A percentile compares a stretch with the other conserved stretches of the same genome.
phyloP scores from a whole-genome alignment of 176 grass and related monocot genomes.

The Carex scoparia region DNA sequence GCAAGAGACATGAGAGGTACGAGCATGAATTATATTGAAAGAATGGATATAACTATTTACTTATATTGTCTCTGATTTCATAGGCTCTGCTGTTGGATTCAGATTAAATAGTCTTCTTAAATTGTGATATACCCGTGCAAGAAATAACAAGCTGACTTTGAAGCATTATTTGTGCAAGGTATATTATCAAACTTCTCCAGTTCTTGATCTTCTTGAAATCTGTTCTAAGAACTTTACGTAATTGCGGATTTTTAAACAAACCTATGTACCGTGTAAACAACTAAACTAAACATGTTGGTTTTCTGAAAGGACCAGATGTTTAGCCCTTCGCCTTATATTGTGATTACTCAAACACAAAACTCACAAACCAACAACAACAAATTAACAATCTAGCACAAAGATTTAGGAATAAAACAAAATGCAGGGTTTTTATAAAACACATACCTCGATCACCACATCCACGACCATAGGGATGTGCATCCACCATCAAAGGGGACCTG shows the following conservation, averaged over 20 bases:
- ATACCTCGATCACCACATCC: background rate
- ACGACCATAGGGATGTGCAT: background rate
- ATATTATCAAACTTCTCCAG: slow-evolving; percentile 15
- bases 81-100: slow-evolving; percentile 96
- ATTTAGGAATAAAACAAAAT: background rate
- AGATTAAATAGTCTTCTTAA: slow-evolving; percentile 95
- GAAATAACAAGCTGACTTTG: slow-evolving; percentile 94
- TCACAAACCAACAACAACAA: background rate
- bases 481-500: slow-evolving; percentile 3
- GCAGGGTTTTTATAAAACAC: background rate
- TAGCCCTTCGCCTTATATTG: background rate
- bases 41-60: background rate
- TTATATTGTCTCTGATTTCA: slow-evolving; percentile 26
- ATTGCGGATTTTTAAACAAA: slow-evolving; percentile 5
- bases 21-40: slow-evolving; percentile 1
- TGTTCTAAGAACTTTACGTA: background rate
- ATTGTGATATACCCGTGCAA: slow-evolving; percentile 82
- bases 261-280: background rate
- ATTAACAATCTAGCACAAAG: background rate
- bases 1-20: slow-evolving; percentile 28
- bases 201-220: background rate
- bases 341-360: background rate
- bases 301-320: background rate
- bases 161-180: slow-evolving; percentile 99
- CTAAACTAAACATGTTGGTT: background rate